phyloP scores from a whole-genome alignment of 768 basidiomycete species.

The Coprinopsis cinerea region DNA sequence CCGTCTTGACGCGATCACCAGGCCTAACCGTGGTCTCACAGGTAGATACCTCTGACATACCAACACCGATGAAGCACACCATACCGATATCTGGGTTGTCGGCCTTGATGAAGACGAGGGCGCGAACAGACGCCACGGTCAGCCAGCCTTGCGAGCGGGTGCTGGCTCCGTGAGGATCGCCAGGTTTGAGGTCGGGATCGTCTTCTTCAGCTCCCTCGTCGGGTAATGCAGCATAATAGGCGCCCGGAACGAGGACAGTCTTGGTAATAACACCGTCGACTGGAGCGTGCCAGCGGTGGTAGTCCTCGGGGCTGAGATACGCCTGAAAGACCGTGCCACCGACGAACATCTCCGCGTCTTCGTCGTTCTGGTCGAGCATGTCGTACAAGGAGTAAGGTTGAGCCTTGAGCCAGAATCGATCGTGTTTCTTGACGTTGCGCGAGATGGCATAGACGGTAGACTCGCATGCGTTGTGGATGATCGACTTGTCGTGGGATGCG shows the following conservation, averaged over 20 bases:
- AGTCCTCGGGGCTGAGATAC: constrained; percentile 47
- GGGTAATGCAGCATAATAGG: constrained; percentile 37
- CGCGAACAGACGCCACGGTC: constrained; percentile 45
- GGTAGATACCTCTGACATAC: constrained; percentile 62
- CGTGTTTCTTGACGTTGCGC: constrained; percentile 30
- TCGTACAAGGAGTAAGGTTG: constrained; percentile 54
- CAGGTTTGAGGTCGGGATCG: constrained; percentile 19
- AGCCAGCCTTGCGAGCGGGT: constrained; percentile 18
- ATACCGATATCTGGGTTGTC: constrained; percentile 47
- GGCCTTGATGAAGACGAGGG: constrained; percentile 49
- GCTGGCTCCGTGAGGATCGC: background rate
- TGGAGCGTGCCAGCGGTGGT: constrained; percentile 63
- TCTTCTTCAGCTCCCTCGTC: constrained; percentile 11
- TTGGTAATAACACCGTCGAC: constrained; percentile 39
- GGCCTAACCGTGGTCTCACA: constrained; percentile 42
- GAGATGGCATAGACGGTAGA: constrained; percentile 40
- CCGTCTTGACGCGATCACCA: constrained; percentile 41
- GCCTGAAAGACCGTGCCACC: constrained; percentile 53
- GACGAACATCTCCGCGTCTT: constrained; percentile 33
- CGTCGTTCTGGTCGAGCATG: constrained; percentile 41
- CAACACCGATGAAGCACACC: constrained; percentile 52
- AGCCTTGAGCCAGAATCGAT: constrained; percentile 58
- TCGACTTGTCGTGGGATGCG: constrained; percentile 17
- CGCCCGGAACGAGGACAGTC: constrained; percentile 41
- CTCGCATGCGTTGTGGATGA: constrained; percentile 51